A percentile compares a stretch with the other conserved stretches of the same genome.
Conservation (phyloP, 2,329 filamentous ascomycete genomes). For the Hypomyces perniciosus region DNA sequence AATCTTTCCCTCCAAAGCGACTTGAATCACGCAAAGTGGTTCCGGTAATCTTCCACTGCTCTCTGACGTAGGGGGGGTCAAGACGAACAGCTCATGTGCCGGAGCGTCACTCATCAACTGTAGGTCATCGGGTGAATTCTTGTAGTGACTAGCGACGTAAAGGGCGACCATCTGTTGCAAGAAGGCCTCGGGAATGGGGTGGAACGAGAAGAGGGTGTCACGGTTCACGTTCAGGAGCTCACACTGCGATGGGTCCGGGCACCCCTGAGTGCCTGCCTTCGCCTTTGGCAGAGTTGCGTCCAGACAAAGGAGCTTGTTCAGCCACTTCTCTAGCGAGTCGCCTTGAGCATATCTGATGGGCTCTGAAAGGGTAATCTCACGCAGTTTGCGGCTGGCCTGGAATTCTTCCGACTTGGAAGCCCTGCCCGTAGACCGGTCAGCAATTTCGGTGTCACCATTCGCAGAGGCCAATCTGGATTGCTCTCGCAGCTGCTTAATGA, state of each 20-base stretch:
- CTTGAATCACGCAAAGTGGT: slow-evolving; percentile 89
- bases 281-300: slow-evolving; percentile 84
- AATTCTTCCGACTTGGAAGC: slow-evolving; percentile 58
- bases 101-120: slow-evolving; percentile 98
- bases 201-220: slow-evolving; percentile 96
- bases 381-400: slow-evolving; percentile 67
- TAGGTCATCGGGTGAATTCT: slow-evolving; percentile 96
- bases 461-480: slow-evolving; percentile 67
- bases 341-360: slow-evolving; percentile 92
- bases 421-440: slow-evolving; percentile 75
- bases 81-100: slow-evolving; percentile 90
- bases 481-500: slow-evolving; percentile 94
- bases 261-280: slow-evolving; percentile 66
- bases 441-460: slow-evolving; percentile 55
- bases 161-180: slow-evolving; percentile 97
- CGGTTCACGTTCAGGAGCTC: slow-evolving; percentile 92
- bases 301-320: slow-evolving; percentile 88
- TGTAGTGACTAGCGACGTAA: slow-evolving; percentile 96
- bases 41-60: slow-evolving; percentile 76
- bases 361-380: slow-evolving; percentile 88
- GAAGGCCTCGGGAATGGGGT: slow-evolving; percentile 94
- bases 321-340: slow-evolving; percentile 90
- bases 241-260: slow-evolving; percentile 84
- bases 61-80: slow-evolving; percentile 79
- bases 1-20: slow-evolving; percentile 90